Conservation (phyloP, 176 grass and related monocot genomes). For the Poa annua region DNA sequence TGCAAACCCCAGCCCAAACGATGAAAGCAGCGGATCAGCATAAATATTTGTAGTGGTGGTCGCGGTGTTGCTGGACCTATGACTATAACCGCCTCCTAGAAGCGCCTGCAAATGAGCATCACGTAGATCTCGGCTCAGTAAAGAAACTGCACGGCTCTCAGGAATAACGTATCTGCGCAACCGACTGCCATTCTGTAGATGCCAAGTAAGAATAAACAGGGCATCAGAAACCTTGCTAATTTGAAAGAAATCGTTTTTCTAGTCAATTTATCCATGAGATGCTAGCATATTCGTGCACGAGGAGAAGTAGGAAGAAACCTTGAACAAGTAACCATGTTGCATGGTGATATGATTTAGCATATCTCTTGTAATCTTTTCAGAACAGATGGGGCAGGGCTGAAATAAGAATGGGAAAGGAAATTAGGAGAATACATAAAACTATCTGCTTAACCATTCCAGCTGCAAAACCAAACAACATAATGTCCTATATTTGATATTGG, state of each 20-base stretch:
- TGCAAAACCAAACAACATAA: conserved; percentile 1
- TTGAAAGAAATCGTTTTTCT: conserved; percentile 23
- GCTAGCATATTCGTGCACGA: background rate
- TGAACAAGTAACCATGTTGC: conserved; percentile 92
- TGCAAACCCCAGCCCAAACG: conserved; percentile 67
- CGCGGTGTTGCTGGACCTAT: conserved; percentile 46
- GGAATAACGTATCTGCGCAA: conserved; percentile 76
- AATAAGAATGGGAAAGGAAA: conserved; percentile 32
- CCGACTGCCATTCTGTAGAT: conserved; percentile 69
- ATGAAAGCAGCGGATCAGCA: conserved; percentile 88
- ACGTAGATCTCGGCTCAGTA: conserved; percentile 72
- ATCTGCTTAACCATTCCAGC: background rate
- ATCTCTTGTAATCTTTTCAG: conserved; percentile 88
- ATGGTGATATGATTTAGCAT: conserved; percentile 93
- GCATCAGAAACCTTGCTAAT: conserved; percentile 25
- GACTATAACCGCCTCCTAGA: conserved; percentile 66
- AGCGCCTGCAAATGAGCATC: conserved; percentile 83
- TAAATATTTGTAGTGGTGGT: conserved; percentile 68
- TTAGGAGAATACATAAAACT: conserved; percentile 33
- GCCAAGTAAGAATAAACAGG: conserved; percentile 44
- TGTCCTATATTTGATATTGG: background rate
- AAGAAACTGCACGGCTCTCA: conserved; percentile 69
- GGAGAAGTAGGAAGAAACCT: conserved; percentile 49
- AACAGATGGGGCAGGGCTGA: conserved; percentile 94
- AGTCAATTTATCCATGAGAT: background rate